Evolutionary conservation across 768 basidiomycete genomes (phyloP).

Genomic region (Postia placenta): DNA sequence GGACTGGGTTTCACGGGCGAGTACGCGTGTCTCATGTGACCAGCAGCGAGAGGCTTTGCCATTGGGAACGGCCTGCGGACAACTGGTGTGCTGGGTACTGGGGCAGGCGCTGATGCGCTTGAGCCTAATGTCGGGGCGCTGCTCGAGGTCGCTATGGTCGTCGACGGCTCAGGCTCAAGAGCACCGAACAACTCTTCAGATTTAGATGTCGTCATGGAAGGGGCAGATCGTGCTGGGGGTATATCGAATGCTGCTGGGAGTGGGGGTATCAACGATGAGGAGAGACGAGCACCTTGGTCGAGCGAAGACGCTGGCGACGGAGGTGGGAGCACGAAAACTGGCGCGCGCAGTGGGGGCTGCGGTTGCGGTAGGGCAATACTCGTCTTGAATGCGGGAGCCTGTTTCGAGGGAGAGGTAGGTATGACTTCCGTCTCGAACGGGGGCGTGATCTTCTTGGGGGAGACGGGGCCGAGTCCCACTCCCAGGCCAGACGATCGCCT

Average conservation of each 20-base stretch:
- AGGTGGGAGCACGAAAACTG: constrained; percentile 72
- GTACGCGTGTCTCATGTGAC: constrained; percentile 72
- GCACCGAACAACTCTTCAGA: background rate
- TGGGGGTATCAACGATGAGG: constrained; percentile 18
- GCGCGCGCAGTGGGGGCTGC: constrained; percentile 48
- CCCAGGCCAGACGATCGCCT: constrained; percentile 39
- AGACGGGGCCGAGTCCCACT: constrained; percentile 20
- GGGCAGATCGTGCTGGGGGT: constrained; percentile 6
- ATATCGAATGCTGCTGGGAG: constrained; percentile 14
- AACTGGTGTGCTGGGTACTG: constrained; percentile 24
- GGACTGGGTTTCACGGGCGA: constrained; percentile 79
- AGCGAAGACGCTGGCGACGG: constrained; percentile 67
- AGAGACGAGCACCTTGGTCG: constrained; percentile 32
- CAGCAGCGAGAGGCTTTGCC: constrained; percentile 59
- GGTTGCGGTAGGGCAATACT: constrained; percentile 20
- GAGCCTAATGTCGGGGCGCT: background rate
- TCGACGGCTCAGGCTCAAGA: background rate
- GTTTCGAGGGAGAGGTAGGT: constrained; percentile 23
- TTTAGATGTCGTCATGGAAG: background rate
- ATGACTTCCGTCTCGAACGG: constrained; percentile 52
- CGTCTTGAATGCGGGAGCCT: constrained; percentile 24
- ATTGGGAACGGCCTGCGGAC: constrained; percentile 54
- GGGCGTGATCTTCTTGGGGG: constrained; percentile 34
- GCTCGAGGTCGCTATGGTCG: background rate
- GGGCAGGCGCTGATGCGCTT: background rate